Base-by-base conservation (phyloP, 352 stramenopile genomes). In the Pythium aristosporum region DNA sequence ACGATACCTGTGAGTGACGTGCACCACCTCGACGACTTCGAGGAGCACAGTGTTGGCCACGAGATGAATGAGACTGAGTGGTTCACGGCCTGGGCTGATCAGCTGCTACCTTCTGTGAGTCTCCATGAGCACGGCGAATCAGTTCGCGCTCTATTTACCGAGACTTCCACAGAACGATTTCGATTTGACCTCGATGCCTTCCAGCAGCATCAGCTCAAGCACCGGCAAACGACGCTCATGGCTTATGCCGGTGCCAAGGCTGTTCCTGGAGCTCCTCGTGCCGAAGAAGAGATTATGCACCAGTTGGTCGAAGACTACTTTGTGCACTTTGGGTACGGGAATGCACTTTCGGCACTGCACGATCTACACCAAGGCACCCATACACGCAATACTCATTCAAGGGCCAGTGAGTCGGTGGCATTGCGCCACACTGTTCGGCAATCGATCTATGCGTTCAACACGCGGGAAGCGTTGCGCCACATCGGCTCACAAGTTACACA, bases 171-270 rank as follows among this genome's bases (percentile, higher is more conserved):
- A 51, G 10, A 50, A 68, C 1, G 65, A 65, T 87, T 85, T 47
- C 62, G 68, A 37, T 89, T 89, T 36, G 73, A 88, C 61, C 32
- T 89, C 18, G 4, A 43, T 9, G 67, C 42, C 3, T 89, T 89
- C 50, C 69, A 78, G 54, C 64, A 72, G 36, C 68, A 87, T 52
- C 57, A 86, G 10, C 68, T 74, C 25, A 84, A 76, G 52, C 68
- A 83, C 3, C 74, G 74, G 1, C 80, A 87, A n/a, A 65, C 67
- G 28, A 67, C 69, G 2, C 58, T 88, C 23, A 16, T 49, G 4
- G 48, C 44, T 36, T 66, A 61, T 41, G 62, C 55, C 13, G 37
- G 30, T 23, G 36, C 37, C n/a, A 56, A 20, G 39, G 9, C 53
- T 6, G 15, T 9, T 41, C 2, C 37, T 25, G 60, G 52, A 15